Percentiles rank a stretch among this genome's conserved stretches.
Conservation (phyloP, 2,329 filamentous ascomycete species). For the Arthrobotrys megalospora region DNA sequence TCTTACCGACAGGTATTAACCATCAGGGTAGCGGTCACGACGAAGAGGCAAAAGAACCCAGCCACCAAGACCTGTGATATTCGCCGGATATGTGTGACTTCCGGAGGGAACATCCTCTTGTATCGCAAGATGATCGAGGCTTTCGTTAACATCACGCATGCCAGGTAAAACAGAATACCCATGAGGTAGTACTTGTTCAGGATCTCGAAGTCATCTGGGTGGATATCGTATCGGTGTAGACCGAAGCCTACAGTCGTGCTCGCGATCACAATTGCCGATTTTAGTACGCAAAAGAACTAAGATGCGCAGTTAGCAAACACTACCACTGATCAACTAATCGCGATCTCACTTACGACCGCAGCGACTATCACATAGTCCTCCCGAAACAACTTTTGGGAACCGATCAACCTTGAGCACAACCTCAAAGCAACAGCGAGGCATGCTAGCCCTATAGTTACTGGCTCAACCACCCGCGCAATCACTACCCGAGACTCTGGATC, state of each 20-base stretch:
- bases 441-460: constrained; percentile 24
- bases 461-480: constrained; percentile 28
- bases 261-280: constrained; percentile 20
- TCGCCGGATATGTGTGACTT: constrained; percentile 31
- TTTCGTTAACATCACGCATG: constrained; percentile 35
- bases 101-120: constrained; percentile 34
- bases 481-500: constrained; percentile 22
- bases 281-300: constrained; percentile 36
- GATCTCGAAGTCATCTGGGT: neutral
- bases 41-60: constrained; percentile 24
- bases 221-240: constrained; percentile 32
- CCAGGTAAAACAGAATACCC: constrained; percentile 33
- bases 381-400: constrained; percentile 25
- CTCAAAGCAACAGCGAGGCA: constrained; percentile 28
- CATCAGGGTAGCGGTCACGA: constrained; percentile 14
- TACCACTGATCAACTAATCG: too few species aligned
- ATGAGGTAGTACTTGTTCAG: constrained; percentile 40
- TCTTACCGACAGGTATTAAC: constrained; percentile 36
- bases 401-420: constrained; percentile 26
- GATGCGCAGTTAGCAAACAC: neutral
- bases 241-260: constrained; percentile 34
- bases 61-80: constrained; percentile 25
- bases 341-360: constrained; percentile 12
- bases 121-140: constrained; percentile 35
- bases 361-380: constrained; percentile 35